Conservation (phyloP, 306 rosid genomes). For the Cucumis melo region DNA sequence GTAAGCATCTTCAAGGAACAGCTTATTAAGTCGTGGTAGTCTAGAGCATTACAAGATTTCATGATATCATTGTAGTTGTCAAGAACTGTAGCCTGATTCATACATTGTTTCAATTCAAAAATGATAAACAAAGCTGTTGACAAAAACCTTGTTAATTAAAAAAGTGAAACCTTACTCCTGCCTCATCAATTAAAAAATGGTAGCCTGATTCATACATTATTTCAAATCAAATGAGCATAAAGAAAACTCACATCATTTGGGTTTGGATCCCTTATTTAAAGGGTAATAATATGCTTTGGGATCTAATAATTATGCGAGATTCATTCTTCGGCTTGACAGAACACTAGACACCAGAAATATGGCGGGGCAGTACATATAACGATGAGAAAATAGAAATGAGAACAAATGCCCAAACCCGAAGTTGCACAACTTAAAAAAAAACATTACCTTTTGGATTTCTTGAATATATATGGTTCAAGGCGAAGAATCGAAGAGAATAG, state of each 20-base stretch:
- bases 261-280: neutral
- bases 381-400: neutral
- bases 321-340: neutral
- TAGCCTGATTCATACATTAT: too few relatives aligned
- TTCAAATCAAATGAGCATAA: too few relatives aligned
- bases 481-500: too few relatives aligned
- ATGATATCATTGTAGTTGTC: slow-evolving; percentile 57
- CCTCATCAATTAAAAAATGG: slow-evolving; percentile 69
- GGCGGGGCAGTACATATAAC: neutral
- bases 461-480: too few relatives aligned
- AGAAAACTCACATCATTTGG: neutral
- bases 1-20: slow-evolving; percentile 72
- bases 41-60: slow-evolving; percentile 80
- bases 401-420: neutral
- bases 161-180: slow-evolving; percentile 55
- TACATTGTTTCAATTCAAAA: slow-evolving; percentile 19
- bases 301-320: neutral
- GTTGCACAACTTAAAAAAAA: neutral
- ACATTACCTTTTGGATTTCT: neutral
- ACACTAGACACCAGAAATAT: neutral
- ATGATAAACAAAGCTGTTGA: slow-evolving; percentile 2
- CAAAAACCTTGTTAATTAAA: slow-evolving; percentile 9
- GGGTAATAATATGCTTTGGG: neutral
- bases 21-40: slow-evolving; percentile 90
- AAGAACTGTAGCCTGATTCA: slow-evolving; percentile 67